Conservation (phyloP, 257 asterid genomes). For the Craterostigma plantagineum region DNA sequence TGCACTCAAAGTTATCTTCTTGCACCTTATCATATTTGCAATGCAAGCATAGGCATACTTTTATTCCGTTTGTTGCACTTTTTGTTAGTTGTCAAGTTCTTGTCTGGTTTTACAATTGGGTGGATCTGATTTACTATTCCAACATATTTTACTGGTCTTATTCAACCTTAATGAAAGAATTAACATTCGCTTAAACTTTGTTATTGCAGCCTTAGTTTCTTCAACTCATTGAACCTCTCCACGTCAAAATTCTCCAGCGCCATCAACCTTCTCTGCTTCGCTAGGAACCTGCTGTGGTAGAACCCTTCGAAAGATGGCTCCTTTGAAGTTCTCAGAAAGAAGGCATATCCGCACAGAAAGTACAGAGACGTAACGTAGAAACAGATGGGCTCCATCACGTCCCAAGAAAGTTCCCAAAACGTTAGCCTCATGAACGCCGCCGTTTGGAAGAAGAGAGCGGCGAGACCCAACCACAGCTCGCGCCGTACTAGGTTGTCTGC, state of each 20-base stretch:
- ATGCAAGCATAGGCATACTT: no score
- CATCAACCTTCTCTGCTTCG: slow-evolving; percentile 44
- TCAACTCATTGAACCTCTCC: slow-evolving; percentile 27
- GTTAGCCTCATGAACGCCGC: slow-evolving; percentile 58
- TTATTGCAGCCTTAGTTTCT: slow-evolving; percentile 1
- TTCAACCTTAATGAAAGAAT: no score
- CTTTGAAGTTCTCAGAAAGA: slow-evolving; percentile 40
- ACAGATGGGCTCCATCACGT: slow-evolving; percentile 75
- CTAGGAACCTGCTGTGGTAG: slow-evolving; percentile 34
- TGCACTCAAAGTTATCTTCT: slow-evolving; percentile 43
- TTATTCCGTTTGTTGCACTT: no score
- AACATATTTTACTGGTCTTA: no score
- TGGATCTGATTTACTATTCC: no score
- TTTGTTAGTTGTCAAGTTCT: no score
- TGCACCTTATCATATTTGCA: background rate
- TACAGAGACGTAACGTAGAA: slow-evolving; percentile 49
- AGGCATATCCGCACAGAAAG: slow-evolving; percentile 49
- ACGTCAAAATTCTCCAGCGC: slow-evolving; percentile 25
- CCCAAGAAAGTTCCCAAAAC: slow-evolving; percentile 70
- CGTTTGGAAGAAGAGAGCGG: slow-evolving; percentile 32
- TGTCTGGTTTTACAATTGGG: no score
- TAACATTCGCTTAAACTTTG: no score
- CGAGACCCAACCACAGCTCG: slow-evolving; percentile 50
- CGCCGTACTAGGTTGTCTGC: slow-evolving; percentile 24
- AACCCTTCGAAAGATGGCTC: slow-evolving; percentile 68